Percentiles rank a stretch among this genome's conserved stretches.
These are phyloP conservation scores for Volutella citrinella DNA, from an alignment of 2,329 filamentous ascomycete genomes.

Conservation along the genomic window DNA sequence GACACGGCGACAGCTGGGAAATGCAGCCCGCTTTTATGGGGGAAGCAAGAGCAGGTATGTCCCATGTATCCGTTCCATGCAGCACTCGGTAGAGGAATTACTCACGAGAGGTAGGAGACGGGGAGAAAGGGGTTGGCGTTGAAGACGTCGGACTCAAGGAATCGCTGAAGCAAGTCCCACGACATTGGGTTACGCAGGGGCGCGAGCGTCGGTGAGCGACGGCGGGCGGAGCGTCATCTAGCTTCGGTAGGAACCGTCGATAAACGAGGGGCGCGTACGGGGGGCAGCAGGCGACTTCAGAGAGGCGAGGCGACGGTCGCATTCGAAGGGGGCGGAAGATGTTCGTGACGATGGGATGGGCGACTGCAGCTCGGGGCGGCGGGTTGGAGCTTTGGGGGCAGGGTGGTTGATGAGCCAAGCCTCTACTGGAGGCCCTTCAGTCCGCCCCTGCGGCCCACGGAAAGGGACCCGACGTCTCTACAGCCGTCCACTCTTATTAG, in stretches of 20 bases:
- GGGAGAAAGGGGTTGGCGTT: conserved; percentile 87
- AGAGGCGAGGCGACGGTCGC: conserved; percentile 6
- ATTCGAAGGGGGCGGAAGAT: conserved; percentile 8
- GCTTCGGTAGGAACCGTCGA: conserved; percentile 24
- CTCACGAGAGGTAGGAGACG: conserved; percentile 85
- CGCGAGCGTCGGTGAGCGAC: conserved; percentile 27
- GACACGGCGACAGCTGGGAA: conserved; percentile 1
- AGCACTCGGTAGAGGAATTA: conserved; percentile 18
- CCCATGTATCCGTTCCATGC: background rate
- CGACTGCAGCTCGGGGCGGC: too few species aligned
- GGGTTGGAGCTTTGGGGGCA: too few species aligned
- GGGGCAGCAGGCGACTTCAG: conserved; percentile 1
- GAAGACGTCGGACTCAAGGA: conserved; percentile 92
- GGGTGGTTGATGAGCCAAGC: too few species aligned
- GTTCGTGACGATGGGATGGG: too few species aligned
- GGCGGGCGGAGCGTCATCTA: conserved; percentile 37
- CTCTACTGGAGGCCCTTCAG: too few species aligned
- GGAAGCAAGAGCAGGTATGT: background rate
- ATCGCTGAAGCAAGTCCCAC: conserved; percentile 86
- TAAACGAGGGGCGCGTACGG: conserved; percentile 5
- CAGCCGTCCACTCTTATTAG: too few species aligned
- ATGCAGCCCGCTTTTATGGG: too few species aligned
- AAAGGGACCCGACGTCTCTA: too few species aligned
- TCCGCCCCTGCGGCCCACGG: too few species aligned
- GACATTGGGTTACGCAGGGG: conserved; percentile 54